A percentile compares a stretch with the other conserved stretches of the same genome.
Evolutionary conservation across 768 basidiomycete genomes (phyloP).

Genomic region (Agaricus sinodeliciosus): DNA sequence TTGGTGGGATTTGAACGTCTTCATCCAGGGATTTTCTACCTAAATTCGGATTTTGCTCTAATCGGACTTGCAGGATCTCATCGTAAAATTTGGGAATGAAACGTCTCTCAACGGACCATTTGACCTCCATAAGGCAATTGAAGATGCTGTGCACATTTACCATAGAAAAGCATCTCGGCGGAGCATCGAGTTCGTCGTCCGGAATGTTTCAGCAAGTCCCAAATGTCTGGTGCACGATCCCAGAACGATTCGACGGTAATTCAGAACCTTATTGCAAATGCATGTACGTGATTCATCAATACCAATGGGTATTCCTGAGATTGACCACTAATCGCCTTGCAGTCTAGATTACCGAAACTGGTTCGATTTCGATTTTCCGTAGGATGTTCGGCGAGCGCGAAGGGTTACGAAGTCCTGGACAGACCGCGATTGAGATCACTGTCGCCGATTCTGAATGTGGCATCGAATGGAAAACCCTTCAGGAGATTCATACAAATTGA

Average conservation of each 20-base stretch:
- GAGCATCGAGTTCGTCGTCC: slow-evolving; percentile 49
- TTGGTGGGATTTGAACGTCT: slow-evolving; percentile 32
- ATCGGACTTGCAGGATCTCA: slow-evolving; percentile 47
- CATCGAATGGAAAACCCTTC: slow-evolving; percentile 72
- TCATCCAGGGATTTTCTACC: not conserved
- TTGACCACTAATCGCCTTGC: slow-evolving; percentile 4
- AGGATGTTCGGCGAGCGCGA: slow-evolving; percentile 43
- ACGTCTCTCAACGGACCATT: slow-evolving; percentile 76
- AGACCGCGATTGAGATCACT: slow-evolving; percentile 59
- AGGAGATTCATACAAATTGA: slow-evolving; percentile 77
- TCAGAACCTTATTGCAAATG: slow-evolving; percentile 73
- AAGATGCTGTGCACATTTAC: slow-evolving; percentile 59
- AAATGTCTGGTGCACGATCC: slow-evolving; percentile 63
- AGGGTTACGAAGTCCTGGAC: slow-evolving; percentile 36
- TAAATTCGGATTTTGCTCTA: not conserved
- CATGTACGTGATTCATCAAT: slow-evolving; percentile 34
- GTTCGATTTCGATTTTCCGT: slow-evolving; percentile 57
- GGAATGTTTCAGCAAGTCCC: slow-evolving; percentile 45
- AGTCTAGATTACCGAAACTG: slow-evolving; percentile 70
- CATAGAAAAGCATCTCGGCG: slow-evolving; percentile 59
- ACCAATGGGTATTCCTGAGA: not conserved
- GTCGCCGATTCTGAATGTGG: slow-evolving; percentile 72
- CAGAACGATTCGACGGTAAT: slow-evolving; percentile 69
- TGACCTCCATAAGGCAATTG: slow-evolving; percentile 51
- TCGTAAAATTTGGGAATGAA: slow-evolving; percentile 64